Evolutionary conservation across 192 early-diverging fungal species (phyloP), one percentile per base, ranked within the genome.

Genomic region (Thamnidium elegans): DNA sequence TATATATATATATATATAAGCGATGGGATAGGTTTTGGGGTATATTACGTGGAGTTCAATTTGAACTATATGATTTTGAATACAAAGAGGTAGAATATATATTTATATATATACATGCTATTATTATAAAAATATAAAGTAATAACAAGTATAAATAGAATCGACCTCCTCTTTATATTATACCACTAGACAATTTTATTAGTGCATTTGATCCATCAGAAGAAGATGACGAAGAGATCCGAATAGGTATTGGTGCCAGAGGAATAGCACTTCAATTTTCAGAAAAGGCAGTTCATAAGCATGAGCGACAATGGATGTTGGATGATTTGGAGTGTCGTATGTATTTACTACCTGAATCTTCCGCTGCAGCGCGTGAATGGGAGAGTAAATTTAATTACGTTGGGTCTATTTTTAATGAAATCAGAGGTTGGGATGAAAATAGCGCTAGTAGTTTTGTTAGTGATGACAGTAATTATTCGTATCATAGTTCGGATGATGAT

Each of bases 1-100:
- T 26, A 32, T 14, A 39, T 46, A 10, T 14, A 17, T 19, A 39
- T 45, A 58, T 3, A 58, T 4, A 14, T n/a, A 34, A 73, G 71
- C 42, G 66, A 58, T 64, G 58, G 55, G 55, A 68, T 47, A 34
- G 71, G 17, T 73, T 68, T 59, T 73, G 71, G 71, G 66, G 62
- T 19, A 62, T 73, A 55, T 20, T 73, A 20, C 48, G 65, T 20
- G 71, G 67, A 32, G 47, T 63, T 19, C 51, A 63, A 39, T 55
- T 73, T 36, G 55, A 65, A 17, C 34, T 73, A 20, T 68, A 65
- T 65, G 71, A 73, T 55, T 73, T 73, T 73, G 71, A 73, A 58
- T 73, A 67, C 21, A 68, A 56, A 65, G 66, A 73, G 51, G 71
- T 73, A 52, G 51, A 30, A 23, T 20, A 30, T 19, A 30, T 48